Base-by-base conservation (phyloP, 352 stramenopile species). In the Pythium oligandrum region DNA sequence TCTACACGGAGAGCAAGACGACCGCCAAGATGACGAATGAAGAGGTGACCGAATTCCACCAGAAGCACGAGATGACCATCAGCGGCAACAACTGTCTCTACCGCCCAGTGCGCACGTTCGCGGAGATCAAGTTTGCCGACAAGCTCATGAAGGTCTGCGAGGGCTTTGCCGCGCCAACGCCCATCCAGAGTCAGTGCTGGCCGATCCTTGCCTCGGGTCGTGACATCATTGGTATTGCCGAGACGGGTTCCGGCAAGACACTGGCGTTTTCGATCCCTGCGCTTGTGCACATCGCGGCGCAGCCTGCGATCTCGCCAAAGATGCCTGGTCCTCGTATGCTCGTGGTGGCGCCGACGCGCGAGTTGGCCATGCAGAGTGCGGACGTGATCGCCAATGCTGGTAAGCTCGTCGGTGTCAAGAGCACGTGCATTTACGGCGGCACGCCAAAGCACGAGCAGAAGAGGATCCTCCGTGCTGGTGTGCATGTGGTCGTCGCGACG, bases 111-210 rank as follows among this genome's bases (percentile, higher is more conserved):
- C 85, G 84, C 53, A 72, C 72, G 44, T 93, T 90, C 44, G 57
- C 68, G 10, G 71, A 95, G 78, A 61, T 85, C 47, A 73, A 66
- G 57, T 89, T 88, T 66, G 66, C 85, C 75, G 59, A 80, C 78
- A 75, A 88, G 76, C 73, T 98, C 82, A 82, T 98, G 79, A 91
- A 73, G 71, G 76, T 61, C 71, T 91, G 75, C 42, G 68, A 95
- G 59, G 81, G 78, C 26, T 99, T 98, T 65, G 63, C 71, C 48
- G 87, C 79, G 68, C 96, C 96, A 36, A 98, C 91, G 56, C 95
- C 95, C n/a, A 99, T 99, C 73, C 96, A 99, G 77, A 95, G 91
- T 39, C 90, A 98, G 67, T 98, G 95, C 64, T 99, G 96, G 96
- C 89, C 89, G 4, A 92, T 96, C 53, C 70, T 96, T 12, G 73